These are phyloP conservation scores for Geotrichum restrictum DNA, from an alignment of 1,139 yeast species.

Conservation along the genomic window DNA sequence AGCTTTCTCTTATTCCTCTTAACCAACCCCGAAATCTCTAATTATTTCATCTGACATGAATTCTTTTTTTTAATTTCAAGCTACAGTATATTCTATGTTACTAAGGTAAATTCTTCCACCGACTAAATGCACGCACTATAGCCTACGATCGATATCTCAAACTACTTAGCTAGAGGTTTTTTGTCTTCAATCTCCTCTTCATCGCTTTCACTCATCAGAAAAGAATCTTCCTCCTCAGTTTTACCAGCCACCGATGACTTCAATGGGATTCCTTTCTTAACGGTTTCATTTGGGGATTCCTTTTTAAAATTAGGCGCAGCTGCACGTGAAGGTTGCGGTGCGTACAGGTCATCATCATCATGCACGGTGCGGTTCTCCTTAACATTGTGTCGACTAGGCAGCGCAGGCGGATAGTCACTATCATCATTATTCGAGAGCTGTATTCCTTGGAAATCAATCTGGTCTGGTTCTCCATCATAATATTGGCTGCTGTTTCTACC, in stretches of 20 bases:
- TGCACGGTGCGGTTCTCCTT: background rate
- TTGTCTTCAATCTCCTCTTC: constrained; percentile 46
- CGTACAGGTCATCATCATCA: constrained; percentile 2
- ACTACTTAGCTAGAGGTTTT: background rate
- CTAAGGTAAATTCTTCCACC: too few relatives aligned
- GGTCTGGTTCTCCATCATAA: constrained; percentile 21
- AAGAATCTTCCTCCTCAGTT: constrained; percentile 56
- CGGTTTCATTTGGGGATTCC: constrained; percentile 4
- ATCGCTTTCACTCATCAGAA: constrained; percentile 68
- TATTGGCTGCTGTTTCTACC: constrained; percentile 14
- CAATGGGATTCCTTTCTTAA: constrained; percentile 55
- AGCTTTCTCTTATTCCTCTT: too few relatives aligned
- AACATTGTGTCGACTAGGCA: background rate
- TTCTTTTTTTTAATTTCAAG: too few relatives aligned
- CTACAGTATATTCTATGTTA: too few relatives aligned
- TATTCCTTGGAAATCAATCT: constrained; percentile 27
- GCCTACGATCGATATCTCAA: too few relatives aligned
- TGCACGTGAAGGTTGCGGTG: constrained; percentile 23
- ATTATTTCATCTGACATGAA: too few relatives aligned
- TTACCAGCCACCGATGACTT: constrained; percentile 50
- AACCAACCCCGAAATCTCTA: too few relatives aligned
- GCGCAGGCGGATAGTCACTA: background rate
- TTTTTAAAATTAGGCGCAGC: constrained; percentile 28
- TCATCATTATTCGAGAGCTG: constrained; percentile 6
- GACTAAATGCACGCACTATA: too few relatives aligned